phyloP scores from a whole-genome alignment of 805 yeast genomes.

The Yamadazyma insecticola region DNA sequence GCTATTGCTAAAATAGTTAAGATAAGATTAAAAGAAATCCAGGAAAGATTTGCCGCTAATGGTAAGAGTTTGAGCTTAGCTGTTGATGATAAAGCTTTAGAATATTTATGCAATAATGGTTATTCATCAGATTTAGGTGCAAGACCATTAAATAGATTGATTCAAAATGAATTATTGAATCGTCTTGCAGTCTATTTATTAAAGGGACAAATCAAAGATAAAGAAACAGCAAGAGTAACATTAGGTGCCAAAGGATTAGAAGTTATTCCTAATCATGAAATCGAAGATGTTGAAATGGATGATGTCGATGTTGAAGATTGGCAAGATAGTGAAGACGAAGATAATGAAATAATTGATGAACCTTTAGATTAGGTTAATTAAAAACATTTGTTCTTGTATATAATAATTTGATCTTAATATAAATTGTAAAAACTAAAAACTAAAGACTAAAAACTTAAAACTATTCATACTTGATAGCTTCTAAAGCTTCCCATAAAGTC shows the following conservation, averaged over 20 bases:
- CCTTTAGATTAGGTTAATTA: slow-evolving; percentile 5
- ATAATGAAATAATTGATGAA: slow-evolving; percentile 26
- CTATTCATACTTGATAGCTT: not conserved
- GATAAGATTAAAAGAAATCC: slow-evolving; percentile 80
- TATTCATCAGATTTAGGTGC: slow-evolving; percentile 95
- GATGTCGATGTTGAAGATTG: slow-evolving; percentile 57
- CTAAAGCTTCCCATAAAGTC: too few relatives aligned
- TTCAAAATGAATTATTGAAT: slow-evolving; percentile 84
- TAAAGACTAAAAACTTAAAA: slow-evolving; percentile 1
- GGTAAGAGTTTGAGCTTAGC: slow-evolving; percentile 73
- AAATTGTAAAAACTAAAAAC: not conserved
- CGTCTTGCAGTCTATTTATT: slow-evolving; percentile 83
- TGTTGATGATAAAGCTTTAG: slow-evolving; percentile 72
- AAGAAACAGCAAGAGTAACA: slow-evolving; percentile 74
- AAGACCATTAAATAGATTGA: slow-evolving; percentile 88
- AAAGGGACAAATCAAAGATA: slow-evolving; percentile 82
- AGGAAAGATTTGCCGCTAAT: slow-evolving; percentile 76
- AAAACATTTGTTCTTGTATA: slow-evolving; percentile 4
- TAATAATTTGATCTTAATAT: not conserved
- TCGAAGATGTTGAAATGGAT: slow-evolving; percentile 43
- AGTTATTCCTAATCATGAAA: slow-evolving; percentile 83
- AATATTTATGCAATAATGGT: slow-evolving; percentile 79
- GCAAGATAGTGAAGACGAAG: slow-evolving; percentile 57
- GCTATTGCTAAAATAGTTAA: slow-evolving; percentile 91
- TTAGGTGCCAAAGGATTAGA: slow-evolving; percentile 60